Evolutionary conservation across 2,329 filamentous ascomycete species (phyloP), one percentile per base, ranked within the genome.

Genomic region (Neofusicoccum parvum): DNA sequence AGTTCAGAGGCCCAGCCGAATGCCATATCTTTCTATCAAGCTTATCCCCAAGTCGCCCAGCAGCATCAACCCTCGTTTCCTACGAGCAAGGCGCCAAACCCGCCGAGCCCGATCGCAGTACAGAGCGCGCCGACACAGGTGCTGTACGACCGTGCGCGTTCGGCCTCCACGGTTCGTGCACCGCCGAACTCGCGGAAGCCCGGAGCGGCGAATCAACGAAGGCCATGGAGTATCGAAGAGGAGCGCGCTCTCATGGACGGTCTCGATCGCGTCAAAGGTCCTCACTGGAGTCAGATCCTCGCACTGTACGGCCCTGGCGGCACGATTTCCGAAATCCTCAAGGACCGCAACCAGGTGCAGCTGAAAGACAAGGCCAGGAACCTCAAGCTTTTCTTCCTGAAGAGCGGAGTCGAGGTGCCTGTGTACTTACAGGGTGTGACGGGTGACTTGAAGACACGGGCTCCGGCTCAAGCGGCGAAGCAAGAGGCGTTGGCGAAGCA

Each of bases 281-380:
- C 93, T 17, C 92, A 97, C 72, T 97, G 93, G 93, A 94, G 91
- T 70, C 92, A 96, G 74, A 97, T 97, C 53, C 82, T 97, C 12
- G 89, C 89, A 1, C 85, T 96, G 48, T 96, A 94, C 74, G 93
- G 93, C 0, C 85, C 87, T 0, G 90, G 90, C 48, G 93, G 93
- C 5, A 90, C 89, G 0, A 87, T 94, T 27, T 94, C 88, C 53
- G 90, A 94, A 70, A 90, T 94, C 27, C 83, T 96, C 20, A 94
- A 94, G 70, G 93, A 96, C 74, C 86, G 92, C 39, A 96, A 93
- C 50, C 92, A 97, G 73, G 93, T 97, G 0, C 93, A 96, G 74
- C 83, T 96, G 12, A 97, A 97, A 76, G 92, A 97, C 74, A 97
- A 97, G 78, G 92, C 92, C 0, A 85, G 92, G 58, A 97, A 97